Conservation (phyloP, 139 green algal genomes). For the Nannochloris sp. region DNA sequence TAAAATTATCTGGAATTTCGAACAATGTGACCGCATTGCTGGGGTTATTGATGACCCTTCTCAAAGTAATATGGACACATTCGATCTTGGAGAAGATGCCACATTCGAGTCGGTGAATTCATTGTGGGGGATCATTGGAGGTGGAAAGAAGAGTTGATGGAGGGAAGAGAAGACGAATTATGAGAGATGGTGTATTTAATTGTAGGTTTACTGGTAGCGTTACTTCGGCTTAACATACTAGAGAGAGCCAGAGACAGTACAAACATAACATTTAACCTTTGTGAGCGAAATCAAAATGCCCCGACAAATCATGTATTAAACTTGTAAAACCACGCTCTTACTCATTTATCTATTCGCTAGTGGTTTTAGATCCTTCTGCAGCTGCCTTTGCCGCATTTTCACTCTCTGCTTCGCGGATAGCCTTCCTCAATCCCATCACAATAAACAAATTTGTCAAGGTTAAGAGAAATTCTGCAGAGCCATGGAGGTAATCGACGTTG, state of each 20-base stretch:
- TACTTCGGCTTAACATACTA: no score
- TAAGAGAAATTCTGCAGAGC: slow-evolving; percentile 86
- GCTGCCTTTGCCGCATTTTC: slow-evolving; percentile 9
- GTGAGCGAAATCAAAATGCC: no score
- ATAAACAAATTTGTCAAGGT: slow-evolving; percentile 96
- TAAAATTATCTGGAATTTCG: slow-evolving; percentile 45
- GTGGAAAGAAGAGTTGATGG: background rate
- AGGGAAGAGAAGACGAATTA: no score
- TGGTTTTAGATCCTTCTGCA: no score
- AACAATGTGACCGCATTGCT: slow-evolving; percentile 23
- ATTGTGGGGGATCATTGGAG: slow-evolving; percentile 28
- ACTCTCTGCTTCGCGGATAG: slow-evolving; percentile 35
- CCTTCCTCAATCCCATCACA: slow-evolving; percentile 47
- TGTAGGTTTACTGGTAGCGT: no score
- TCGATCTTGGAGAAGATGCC: slow-evolving; percentile 17
- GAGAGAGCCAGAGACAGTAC: no score
- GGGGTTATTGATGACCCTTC: slow-evolving; percentile 30
- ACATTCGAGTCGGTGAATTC: slow-evolving; percentile 12
- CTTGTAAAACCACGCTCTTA: no score
- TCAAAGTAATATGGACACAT: slow-evolving; percentile 5
- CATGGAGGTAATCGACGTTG: slow-evolving; percentile 96
- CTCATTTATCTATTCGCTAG: no score
- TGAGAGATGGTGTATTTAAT: no score
- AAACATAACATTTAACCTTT: no score
- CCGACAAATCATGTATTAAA: no score